Base-by-base conservation (phyloP, 2,329 filamentous ascomycete species). In the Monosporascus sp. region DNA sequence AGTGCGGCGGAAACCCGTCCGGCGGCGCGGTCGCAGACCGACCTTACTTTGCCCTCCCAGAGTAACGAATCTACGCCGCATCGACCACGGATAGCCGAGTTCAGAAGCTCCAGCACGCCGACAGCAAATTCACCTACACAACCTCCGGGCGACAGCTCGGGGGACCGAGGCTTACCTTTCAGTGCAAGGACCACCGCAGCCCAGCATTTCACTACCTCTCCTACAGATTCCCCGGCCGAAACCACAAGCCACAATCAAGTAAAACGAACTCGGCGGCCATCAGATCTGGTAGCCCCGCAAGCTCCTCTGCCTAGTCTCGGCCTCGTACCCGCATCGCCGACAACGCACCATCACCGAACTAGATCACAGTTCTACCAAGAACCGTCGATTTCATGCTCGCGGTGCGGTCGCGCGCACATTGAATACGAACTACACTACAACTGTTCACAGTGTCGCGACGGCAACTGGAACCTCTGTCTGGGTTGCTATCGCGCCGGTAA, bases 361-460 rank as follows among this genome's bases (percentile, higher is more conserved):
- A 66, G 75, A 65, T 69, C 78, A 57, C 73, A 81, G 61, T 71
- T 82, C 2, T 89, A 81, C 57, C 69, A 75, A 1, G 90, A 95
- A 64, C 90, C 91, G 1, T 83, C 82, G 1, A 82, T 96, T 49
- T 77, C 76, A 8, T 97, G 93, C 67, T 80, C 84, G 38, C 77
- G 82, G 9, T 97, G 93, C 67, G 73, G 77, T 20, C 87, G 80
- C 57, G 64, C 76, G 6, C 81, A 91, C 55, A 92, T 97, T 38
- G 87, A 96, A 66, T 90, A 96, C 61, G 84, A 90, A 8, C 73
- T 96, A 2, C 90, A 97, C 69, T 96, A 93, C 71, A 88, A 88
- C 65, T 97, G 93, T 69, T 69, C 73, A 2, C 76, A 77, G 49
- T 97, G 93, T 68, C 76, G 81, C 17, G 73, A 78, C 6, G 90